Base-by-base conservation (phyloP, 169 alveolate species). In the Cryptosporidium parvum region DNA sequence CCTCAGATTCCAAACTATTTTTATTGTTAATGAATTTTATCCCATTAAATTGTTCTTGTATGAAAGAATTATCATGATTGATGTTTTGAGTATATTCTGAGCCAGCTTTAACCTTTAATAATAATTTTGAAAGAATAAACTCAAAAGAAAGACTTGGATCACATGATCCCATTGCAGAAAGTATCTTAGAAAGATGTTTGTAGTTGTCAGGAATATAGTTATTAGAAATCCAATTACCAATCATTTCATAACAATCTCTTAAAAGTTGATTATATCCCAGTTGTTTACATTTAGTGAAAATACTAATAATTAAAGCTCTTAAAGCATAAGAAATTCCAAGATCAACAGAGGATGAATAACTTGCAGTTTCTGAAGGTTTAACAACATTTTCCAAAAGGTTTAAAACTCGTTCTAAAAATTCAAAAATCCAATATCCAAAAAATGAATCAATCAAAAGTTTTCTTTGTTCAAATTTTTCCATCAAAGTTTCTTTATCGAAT, bases 291-390 rank as follows among this genome's bases (percentile, higher is more conserved):
- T 80, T 59, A 18, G 42, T 21, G 39, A 80, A 65, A 33, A 80
- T 4, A 31, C 42, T 62, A 29, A 65, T 35, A 26, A 80, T 23
- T 44, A 80, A 26, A 39, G 75, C 61, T 39, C 89, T 61, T 12
- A 80, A 26, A 29, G 89, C 73, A 48, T 61, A 80, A 42, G 89
- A 62, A 16, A 80, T 65, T 21, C 89, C 89, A 59, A 80, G 65
- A 65, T 80, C 89, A 26, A 80, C 51, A 23, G 89, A 80, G 2
- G 89, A 80, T 8, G 68, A 62, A 33, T 62, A 80, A 33, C 75
- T 65, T n/a, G 52, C 89, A 37, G 56, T 48, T 42, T 80, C 75
- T 33, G 89, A 42, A 26, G 89, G 89, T 31, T 80, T 80, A 3
- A 44, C 48, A 16, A 80, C 89, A 80, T 80, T 80, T 62, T 48